Evolutionary conservation across 345 rosid species (phyloP), one percentile per base, ranked within the genome.

Genomic region (Hibiscus syriacus): DNA sequence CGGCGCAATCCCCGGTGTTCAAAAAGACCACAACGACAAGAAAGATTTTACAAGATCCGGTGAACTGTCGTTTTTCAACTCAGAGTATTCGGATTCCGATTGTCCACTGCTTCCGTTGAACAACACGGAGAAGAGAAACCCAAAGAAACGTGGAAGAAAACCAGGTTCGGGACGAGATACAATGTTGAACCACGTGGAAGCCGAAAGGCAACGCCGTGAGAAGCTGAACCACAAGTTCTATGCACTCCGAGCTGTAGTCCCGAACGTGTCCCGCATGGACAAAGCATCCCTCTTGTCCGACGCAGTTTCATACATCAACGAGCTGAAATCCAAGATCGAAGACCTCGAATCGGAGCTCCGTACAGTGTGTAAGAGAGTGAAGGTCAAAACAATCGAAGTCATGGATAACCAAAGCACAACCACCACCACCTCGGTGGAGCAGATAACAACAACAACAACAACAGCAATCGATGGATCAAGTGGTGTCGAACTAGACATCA

Each of bases 41-140:
- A 67, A 50, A 17, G 30, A 34, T 14, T 54, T 34, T 58, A 19
- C 59, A 27, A 72, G 62, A 65, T 23, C 45, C 0, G 54, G 74
- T 9, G 72, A 67, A 4, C 48, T 63, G 32, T 67, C 71, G 16
- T 77, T 55, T 10, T 72, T 66, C 60, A 84, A 81, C 60, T 86
- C 84, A 1, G 92, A 82, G 67, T 78, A 81, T 74, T 84, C 89
- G 0, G 86, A 87, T 68, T 80, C 87, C 0, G 92, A 86, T 23
- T 71, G 77, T 65, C 85, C 83, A 0, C 26, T 73, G 6, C 36
- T 46, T 6, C 52, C 78, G 0, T 43, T 29, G 60, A 68, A 78
- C 23, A 65, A 17, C 4, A 48, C 17, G 17, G 71, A 75, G 73
- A 84, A 77, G 55, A 58, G 79, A 68, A 52, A 43, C n/a, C 88